Base-by-base conservation (phyloP, 1,284 basidiomycete species). In the Inonotus hispidus region DNA sequence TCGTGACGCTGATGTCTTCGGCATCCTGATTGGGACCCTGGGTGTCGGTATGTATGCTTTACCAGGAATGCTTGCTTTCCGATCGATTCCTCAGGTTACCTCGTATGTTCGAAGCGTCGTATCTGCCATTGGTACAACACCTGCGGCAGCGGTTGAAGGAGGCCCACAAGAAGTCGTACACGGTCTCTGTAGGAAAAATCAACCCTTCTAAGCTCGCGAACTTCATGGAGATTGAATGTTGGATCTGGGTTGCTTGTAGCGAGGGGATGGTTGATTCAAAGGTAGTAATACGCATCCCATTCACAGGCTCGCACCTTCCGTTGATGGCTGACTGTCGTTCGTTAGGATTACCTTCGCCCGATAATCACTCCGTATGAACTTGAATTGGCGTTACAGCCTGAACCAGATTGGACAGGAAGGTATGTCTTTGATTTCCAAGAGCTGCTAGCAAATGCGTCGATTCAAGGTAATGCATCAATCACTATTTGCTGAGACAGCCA, bases 311-410 rank as follows among this genome's bases (percentile, higher is more conserved):
- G 1, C 6, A 3, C 45, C 21, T 13, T 27, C 29, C 16, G 16
- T 35, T 52, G 27, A 35, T 35, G n/a, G 4, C 11, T 27, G 6
- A 52, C 27, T 35, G 16, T 16, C 7, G 8, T 11, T 35, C 14
- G 50, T 10, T 14, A 94, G 87, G 95, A 98, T 25, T 99, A 95
- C 71, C 79, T 89, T 59, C 79, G 85, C 21, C 95, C 96, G 0
- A 96, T 99, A 57, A 82, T 99, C 25, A 98, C 96, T 1, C 97
- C 97, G 0, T 98, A 87, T 72, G 97, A 99, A 72, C 79, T 98
- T 45, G 84, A 91, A 67, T 75, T 97, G 2, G 93, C 95, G 0
- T 78, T 99, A 16, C 83, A 79, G 63, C 73, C 78, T 0, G 81
- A 85, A 59, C 82, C 81, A 63, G 78, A 73, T 37, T 96, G 93